These are phyloP conservation scores for Aurinia saxatilis DNA, from an alignment of 345 rosid genomes.

Conservation along the genomic window DNA sequence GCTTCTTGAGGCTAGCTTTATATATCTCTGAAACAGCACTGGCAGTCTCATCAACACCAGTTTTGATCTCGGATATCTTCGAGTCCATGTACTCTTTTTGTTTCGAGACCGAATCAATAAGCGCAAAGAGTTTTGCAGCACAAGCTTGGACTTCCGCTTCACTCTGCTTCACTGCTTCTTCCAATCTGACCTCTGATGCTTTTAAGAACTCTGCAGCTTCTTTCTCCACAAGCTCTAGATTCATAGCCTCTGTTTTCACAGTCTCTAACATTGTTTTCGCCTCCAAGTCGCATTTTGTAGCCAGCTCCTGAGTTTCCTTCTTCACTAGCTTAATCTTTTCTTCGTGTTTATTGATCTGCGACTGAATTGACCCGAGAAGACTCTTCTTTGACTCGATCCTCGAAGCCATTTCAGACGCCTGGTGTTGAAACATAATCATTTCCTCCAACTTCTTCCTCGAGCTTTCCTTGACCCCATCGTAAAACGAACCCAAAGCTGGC, in stretches of 20 bases:
- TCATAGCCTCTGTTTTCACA: conserved; percentile 42
- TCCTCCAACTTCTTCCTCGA: conserved; percentile 50
- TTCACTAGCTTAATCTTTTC: conserved; percentile 37
- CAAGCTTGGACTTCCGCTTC: conserved; percentile 54
- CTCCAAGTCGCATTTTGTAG: conserved; percentile 44
- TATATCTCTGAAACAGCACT: conserved; percentile 36
- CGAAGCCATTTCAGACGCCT: conserved; percentile 42
- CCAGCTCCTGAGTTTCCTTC: conserved; percentile 51
- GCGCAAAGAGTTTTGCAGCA: conserved; percentile 44
- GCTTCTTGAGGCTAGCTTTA: conserved; percentile 25
- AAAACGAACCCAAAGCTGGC: conserved; percentile 47
- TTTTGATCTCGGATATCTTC: conserved; percentile 47
- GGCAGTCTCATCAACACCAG: conserved; percentile 45
- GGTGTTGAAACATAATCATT: conserved; percentile 45
- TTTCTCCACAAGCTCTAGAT: conserved; percentile 50
- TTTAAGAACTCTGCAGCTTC: conserved; percentile 63
- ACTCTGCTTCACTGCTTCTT: conserved; percentile 46
- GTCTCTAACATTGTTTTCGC: conserved; percentile 49
- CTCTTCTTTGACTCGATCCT: conserved; percentile 48
- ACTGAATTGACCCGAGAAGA: conserved; percentile 33
- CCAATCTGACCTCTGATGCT: conserved; percentile 41
- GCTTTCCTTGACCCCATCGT: conserved; percentile 44
- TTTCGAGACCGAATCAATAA: conserved; percentile 58
- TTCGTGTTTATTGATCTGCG: conserved; percentile 57
- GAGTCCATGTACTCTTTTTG: conserved; percentile 56